Percentiles rank a stretch among this genome's conserved stretches.
Evolutionary conservation across 1,284 basidiomycete genomes (phyloP).

Genomic region (Malassezia pachydermatis): DNA sequence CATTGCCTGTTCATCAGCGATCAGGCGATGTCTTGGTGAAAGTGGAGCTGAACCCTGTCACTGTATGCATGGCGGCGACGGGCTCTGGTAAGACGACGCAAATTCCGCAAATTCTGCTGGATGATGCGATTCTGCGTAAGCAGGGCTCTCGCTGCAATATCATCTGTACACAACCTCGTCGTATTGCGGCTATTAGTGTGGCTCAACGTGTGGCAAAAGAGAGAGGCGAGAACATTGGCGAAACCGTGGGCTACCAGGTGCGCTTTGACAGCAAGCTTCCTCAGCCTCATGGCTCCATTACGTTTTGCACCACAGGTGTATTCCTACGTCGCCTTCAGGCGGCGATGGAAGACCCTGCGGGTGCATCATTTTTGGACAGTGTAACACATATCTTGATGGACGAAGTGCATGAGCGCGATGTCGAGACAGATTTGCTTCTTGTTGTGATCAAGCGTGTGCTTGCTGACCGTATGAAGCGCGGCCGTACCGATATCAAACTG

Average conservation of each 20-base stretch:
- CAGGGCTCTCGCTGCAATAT: constrained; percentile 80
- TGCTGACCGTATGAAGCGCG: constrained; percentile 60
- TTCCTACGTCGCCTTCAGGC: constrained; percentile 79
- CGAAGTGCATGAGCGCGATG: constrained; percentile 91
- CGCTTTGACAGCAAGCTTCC: constrained; percentile 77
- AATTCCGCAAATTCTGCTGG: constrained; percentile 82
- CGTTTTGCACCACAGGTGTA: constrained; percentile 87
- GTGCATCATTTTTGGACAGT: constrained; percentile 57
- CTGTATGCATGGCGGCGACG: constrained; percentile 85
- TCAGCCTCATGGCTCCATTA: constrained; percentile 68
- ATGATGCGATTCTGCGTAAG: constrained; percentile 67
- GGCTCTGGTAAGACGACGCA: constrained; percentile 95
- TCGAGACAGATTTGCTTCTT: constrained; percentile 83
- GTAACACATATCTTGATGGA: constrained; percentile 87
- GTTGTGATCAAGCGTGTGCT: constrained; percentile 80
- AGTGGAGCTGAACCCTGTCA: constrained; percentile 71
- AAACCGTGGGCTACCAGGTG: constrained; percentile 78
- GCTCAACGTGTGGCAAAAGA: constrained; percentile 86
- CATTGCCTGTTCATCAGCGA: constrained; percentile 58
- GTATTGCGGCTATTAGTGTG: constrained; percentile 83
- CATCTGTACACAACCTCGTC: constrained; percentile 83
- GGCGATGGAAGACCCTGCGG: constrained; percentile 47
- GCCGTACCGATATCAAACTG: constrained; percentile 70
- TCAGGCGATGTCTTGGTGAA: constrained; percentile 51
- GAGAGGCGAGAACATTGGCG: constrained; percentile 65